Conservation (phyloP, 1,139 yeast species). For the Geotrichum restrictum region DNA sequence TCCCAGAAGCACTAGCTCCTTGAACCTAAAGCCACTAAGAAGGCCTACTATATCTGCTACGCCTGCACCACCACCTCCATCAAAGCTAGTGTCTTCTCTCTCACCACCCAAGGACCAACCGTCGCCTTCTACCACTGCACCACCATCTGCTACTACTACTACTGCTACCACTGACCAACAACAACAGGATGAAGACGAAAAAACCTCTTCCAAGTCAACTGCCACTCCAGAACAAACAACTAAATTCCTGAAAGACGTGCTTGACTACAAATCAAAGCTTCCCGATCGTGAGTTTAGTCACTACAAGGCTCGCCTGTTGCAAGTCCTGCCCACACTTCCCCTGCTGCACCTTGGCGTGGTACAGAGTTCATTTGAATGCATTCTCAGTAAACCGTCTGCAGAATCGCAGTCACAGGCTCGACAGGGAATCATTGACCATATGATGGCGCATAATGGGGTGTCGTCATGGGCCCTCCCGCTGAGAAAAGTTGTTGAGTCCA, state of each 20-base stretch:
- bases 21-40: not conserved
- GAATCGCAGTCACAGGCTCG: constrained; percentile 27
- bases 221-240: constrained; percentile 10
- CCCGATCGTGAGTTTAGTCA: constrained; percentile 42
- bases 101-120: not conserved
- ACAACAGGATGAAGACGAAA: constrained; percentile 5
- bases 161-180: constrained; percentile 8
- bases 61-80: not conserved
- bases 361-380: constrained; percentile 21
- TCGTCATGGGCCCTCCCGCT: constrained; percentile 57
- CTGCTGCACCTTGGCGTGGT: constrained; percentile 29
- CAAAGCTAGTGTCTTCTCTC: not conserved
- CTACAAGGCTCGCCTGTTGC: constrained; percentile 39
- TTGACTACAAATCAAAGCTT: constrained; percentile 28
- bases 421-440: constrained; percentile 43
- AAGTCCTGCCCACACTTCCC: constrained; percentile 28
- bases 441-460: constrained; percentile 51
- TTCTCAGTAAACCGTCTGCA: not conserved
- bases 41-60: not conserved
- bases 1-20: not conserved
- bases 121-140: constrained; percentile 6
- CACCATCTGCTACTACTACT: constrained; percentile 8
- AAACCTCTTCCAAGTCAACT: not conserved
- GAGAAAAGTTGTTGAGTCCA: constrained; percentile 46
- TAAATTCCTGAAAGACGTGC: constrained; percentile 18